These are phyloP conservation scores for Xylogone sp. DNA, from an alignment of 2,329 filamentous ascomycete species.

Conservation along the genomic window DNA sequence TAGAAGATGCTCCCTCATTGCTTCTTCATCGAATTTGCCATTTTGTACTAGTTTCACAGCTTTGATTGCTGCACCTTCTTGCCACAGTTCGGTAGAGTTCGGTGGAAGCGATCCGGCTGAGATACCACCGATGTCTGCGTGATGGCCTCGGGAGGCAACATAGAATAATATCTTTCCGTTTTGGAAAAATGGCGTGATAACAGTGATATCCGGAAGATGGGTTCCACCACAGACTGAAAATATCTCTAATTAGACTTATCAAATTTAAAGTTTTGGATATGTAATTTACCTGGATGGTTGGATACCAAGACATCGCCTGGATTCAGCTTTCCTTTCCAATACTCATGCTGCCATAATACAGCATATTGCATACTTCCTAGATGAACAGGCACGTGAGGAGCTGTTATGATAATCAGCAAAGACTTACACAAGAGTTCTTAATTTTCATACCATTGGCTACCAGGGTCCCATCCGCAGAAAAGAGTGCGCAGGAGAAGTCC, in stretches of 20 bases:
- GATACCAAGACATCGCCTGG: slow-evolving; percentile 75
- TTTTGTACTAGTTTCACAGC: slow-evolving; percentile 66
- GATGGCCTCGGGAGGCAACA: slow-evolving; percentile 74
- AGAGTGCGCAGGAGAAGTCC: slow-evolving; percentile 76
- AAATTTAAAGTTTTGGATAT: no score
- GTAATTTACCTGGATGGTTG: slow-evolving; percentile 57
- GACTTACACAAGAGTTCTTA: background rate
- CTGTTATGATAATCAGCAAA: background rate
- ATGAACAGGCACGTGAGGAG: slow-evolving; percentile 66
- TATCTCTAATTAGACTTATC: slow-evolving; percentile 31
- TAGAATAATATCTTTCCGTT: slow-evolving; percentile 69
- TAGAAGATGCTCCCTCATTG: slow-evolving; percentile 65
- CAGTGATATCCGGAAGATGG: slow-evolving; percentile 76
- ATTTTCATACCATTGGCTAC: slow-evolving; percentile 65
- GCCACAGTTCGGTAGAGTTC: slow-evolving; percentile 59
- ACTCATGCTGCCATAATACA: slow-evolving; percentile 69
- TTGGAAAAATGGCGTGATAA: slow-evolving; percentile 73
- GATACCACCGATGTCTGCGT: slow-evolving; percentile 80
- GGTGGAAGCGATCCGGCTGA: slow-evolving; percentile 79
- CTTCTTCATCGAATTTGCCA: slow-evolving; percentile 71
- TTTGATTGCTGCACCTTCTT: slow-evolving; percentile 60
- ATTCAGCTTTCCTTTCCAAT: slow-evolving; percentile 73
- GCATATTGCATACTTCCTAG: slow-evolving; percentile 61
- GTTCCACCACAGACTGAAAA: slow-evolving; percentile 70
- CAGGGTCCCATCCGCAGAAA: slow-evolving; percentile 67